phyloP scores from a whole-genome alignment of 1,284 basidiomycete genomes.

The Naganishia sp. region DNA sequence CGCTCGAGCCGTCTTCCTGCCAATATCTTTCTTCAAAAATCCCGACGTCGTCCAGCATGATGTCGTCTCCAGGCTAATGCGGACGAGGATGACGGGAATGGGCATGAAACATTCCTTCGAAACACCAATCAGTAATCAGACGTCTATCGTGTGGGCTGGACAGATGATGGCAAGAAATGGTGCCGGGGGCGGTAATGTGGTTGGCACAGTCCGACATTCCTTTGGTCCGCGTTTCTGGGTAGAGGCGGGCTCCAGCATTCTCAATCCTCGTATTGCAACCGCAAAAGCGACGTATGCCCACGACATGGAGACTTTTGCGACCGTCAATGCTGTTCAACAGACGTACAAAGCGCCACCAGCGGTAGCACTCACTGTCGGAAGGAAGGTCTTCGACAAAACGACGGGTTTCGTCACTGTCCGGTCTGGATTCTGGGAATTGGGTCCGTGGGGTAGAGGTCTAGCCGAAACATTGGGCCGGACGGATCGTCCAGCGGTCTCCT shows the following conservation, averaged over 20 bases:
- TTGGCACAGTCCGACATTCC: constrained; percentile 57
- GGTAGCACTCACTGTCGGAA: constrained; percentile 54
- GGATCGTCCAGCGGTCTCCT: constrained; percentile 45
- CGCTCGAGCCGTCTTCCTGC: constrained; percentile 49
- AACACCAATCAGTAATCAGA: constrained; percentile 44
- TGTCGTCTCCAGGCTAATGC: constrained; percentile 40
- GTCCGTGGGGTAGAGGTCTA: constrained; percentile 52
- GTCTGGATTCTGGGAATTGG: constrained; percentile 54
- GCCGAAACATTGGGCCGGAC: constrained; percentile 35
- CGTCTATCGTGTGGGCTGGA: constrained; percentile 47
- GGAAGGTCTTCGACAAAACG: constrained; percentile 51
- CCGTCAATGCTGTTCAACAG: constrained; percentile 47
- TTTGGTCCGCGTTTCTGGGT: constrained; percentile 55
- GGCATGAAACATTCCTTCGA: constrained; percentile 54
- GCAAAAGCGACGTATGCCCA: constrained; percentile 56
- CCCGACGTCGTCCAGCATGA: constrained; percentile 44
- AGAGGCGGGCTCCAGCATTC: constrained; percentile 50
- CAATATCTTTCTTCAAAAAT: constrained; percentile 41
- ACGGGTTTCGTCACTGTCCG: constrained; percentile 54
- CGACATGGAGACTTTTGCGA: constrained; percentile 54
- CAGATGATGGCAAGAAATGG: constrained; percentile 54
- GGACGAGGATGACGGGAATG: constrained; percentile 44
- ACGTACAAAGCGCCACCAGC: constrained; percentile 51
- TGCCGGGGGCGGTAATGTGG: constrained; percentile 56
- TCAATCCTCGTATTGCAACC: constrained; percentile 55